A percentile compares a stretch with the other conserved stretches of the same genome.
Conservation (phyloP, 2,329 filamentous ascomycete species). For the Diaporthe vexans region DNA sequence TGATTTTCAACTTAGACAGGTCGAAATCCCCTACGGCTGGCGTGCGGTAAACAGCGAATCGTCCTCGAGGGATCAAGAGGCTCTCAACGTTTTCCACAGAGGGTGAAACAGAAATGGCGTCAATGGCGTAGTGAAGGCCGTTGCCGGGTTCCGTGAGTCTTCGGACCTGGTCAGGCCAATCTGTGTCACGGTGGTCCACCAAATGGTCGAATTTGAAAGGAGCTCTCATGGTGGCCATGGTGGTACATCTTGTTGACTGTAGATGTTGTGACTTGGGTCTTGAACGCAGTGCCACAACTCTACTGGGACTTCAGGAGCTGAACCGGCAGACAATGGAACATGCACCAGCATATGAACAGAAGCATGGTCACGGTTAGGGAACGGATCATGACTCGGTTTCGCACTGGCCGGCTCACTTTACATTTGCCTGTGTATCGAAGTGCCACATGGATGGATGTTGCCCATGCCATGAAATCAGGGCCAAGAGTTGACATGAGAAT, state of each 20-base stretch:
- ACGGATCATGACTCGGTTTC: too few relatives aligned
- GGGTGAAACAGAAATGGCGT: too few relatives aligned
- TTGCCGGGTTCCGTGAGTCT: constrained; percentile 42
- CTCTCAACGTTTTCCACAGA: too few relatives aligned
- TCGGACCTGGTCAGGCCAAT: constrained; percentile 51
- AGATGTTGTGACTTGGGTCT: background rate
- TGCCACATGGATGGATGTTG: too few relatives aligned
- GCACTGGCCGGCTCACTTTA: too few relatives aligned
- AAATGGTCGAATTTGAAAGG: constrained; percentile 55
- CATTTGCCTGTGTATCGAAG: too few relatives aligned
- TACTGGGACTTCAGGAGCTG: too few relatives aligned
- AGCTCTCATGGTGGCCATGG: constrained; percentile 15
- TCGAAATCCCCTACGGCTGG: background rate
- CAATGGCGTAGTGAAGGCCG: constrained; percentile 49
- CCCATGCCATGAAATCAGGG: too few relatives aligned
- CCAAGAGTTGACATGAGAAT: background rate
- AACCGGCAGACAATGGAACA: too few relatives aligned
- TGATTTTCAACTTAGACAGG: constrained; percentile 13
- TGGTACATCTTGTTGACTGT: background rate
- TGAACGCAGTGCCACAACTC: too few relatives aligned
- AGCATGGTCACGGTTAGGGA: too few relatives aligned
- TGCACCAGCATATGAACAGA: too few relatives aligned
- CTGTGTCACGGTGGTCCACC: constrained; percentile 53
- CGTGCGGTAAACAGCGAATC: background rate
- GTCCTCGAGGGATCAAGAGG: constrained; percentile 47